Percentiles rank a stretch among this genome's conserved stretches.
These are phyloP conservation scores for Elongisporangium undulatum DNA, from an alignment of 352 stramenopile genomes.

Conservation along the genomic window DNA sequence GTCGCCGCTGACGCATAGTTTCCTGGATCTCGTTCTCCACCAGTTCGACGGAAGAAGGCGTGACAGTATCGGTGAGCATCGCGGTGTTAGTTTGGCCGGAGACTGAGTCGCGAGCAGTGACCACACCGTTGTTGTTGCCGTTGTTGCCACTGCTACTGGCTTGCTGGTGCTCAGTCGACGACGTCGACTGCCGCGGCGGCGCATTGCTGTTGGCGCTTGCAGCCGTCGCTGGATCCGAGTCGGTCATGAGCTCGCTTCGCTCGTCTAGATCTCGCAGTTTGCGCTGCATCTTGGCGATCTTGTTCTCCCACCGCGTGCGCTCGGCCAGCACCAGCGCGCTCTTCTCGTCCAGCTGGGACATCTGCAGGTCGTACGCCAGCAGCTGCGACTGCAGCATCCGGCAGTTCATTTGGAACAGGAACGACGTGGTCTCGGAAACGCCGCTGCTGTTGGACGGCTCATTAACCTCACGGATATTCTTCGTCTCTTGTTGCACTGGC, in stretches of 20 bases:
- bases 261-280: conserved; percentile 22
- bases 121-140: background rate
- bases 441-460: conserved; percentile 4
- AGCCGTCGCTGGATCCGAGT: background rate
- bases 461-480: background rate
- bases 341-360: conserved; percentile 36
- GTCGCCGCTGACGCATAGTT: background rate
- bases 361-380: conserved; percentile 44
- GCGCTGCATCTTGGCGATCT: conserved; percentile 21
- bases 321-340: conserved; percentile 19
- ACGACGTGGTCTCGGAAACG: conserved; percentile 20
- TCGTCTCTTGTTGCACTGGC: conserved; percentile 4
- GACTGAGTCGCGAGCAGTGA: background rate
- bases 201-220: background rate
- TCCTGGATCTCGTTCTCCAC: background rate
- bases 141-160: too few species aligned
- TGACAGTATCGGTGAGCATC: background rate
- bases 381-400: conserved; percentile 24
- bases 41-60: background rate
- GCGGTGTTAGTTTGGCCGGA: background rate
- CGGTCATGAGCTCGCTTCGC: background rate
- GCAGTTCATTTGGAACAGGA: conserved; percentile 42
- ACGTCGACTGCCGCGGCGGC: background rate
- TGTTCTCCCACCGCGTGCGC: conserved; percentile 34
- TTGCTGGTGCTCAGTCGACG: background rate